Base-by-base conservation (phyloP, 2,329 filamentous ascomycete species). In the Aspergillus melleus region DNA sequence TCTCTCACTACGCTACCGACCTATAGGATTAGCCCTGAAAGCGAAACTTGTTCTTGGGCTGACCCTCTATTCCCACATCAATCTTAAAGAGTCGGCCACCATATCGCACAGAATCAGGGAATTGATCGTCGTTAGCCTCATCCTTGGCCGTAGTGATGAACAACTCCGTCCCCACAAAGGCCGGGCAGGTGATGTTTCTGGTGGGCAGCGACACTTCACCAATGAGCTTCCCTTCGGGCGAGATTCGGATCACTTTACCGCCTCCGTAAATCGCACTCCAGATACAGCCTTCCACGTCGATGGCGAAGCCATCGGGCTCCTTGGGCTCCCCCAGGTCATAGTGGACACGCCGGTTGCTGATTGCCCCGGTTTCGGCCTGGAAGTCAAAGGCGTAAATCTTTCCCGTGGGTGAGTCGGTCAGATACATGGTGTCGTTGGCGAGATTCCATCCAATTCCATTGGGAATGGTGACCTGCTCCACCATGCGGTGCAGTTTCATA, bases 181-280 rank as follows among this genome's bases (percentile, higher is more conserved):
- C 87, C 20, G 89, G 86, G 76, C 92, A 96, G 8, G 91, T 95
- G 64, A 91, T 85, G 75, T 91, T 90, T 62, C 83, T 83, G 12
- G 92, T 96, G 4, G 92, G 92, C 64, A 96, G 79, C 57, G 80
- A 82, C 64, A 97, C 82, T 77, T 92, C 85, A 6, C 90, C 92
- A 5, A 93, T 81, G 30, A 96, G 77, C 68, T 87, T 79, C 2
- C 91, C 92, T 54, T 83, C 75, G 4, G 87, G 85, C 52, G 84
- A 86, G 70, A 96, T 88, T 73, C 90, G 86, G 65, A 96, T 78
- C 24, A 96, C 90, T 61, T 86, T 85, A 60, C 85, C 81, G 63
- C 89, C 90, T 56, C 92, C 92, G 72, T 91, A 95, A n/a, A 95
- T 82, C 8, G 91, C 90, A 62, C 90, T 88, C 93, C 94, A 97